A percentile compares a stretch with the other conserved stretches of the same genome.
Conservation (phyloP, 108 stramenopile species). For the Seminavis robusta region DNA sequence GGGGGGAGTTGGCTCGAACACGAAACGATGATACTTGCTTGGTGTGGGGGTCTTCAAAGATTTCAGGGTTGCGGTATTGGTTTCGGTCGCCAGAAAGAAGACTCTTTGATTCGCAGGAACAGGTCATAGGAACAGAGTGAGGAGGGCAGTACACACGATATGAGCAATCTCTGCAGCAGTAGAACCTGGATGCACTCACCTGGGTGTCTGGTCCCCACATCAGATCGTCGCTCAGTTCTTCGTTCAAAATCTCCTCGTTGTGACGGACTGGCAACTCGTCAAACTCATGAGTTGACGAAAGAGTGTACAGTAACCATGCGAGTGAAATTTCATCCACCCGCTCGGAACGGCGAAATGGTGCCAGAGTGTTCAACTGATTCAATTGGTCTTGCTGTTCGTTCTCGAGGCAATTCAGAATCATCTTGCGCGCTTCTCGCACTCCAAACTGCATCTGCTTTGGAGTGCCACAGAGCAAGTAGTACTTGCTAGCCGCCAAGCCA, state of each 20-base stretch:
- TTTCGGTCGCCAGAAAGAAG: constrained; percentile 29
- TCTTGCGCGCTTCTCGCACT: constrained; percentile 31
- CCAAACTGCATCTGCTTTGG: constrained; percentile 77
- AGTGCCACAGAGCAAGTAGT: constrained; percentile 87
- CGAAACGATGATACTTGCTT: too few species aligned
- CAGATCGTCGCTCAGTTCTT: constrained; percentile 77
- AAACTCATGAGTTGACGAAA: constrained; percentile 89
- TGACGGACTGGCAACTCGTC: constrained; percentile 97
- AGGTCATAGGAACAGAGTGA: too few species aligned
- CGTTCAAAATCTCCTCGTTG: constrained; percentile 96
- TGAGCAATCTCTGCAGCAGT: too few species aligned
- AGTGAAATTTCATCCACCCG: constrained; percentile 42
- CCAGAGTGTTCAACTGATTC: neutral
- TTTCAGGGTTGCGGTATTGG: constrained; percentile 37
- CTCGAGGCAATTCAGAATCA: constrained; percentile 20
- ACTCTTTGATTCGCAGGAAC: too few species aligned
- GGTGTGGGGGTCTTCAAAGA: constrained; percentile 86
- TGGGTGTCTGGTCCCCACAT: constrained; percentile 78
- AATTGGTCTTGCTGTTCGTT: neutral
- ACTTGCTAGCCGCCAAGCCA: constrained; percentile 84
- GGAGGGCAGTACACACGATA: too few species aligned
- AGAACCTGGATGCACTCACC: too few species aligned
- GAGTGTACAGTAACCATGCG: constrained; percentile 61
- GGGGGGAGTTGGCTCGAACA: too few species aligned
- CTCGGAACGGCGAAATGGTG: constrained; percentile 1